Evolutionary conservation across 768 basidiomycete genomes (phyloP).

Genomic region (Hygrophoropsis aurantiaca): DNA sequence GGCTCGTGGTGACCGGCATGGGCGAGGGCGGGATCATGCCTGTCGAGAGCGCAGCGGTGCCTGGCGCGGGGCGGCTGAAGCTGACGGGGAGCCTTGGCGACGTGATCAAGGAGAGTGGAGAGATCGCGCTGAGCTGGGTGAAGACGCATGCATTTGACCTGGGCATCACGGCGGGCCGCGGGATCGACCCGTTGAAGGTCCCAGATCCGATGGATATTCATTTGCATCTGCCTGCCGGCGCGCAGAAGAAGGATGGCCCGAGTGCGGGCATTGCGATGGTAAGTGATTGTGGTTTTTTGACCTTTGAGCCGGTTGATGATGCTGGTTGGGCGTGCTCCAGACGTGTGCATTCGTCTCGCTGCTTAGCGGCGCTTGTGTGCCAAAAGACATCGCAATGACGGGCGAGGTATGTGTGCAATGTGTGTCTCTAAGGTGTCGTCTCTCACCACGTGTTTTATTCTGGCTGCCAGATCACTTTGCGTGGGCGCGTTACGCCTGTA

Average conservation of each 20-base stretch:
- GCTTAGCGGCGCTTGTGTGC: constrained; percentile 72
- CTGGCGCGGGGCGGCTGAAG: constrained; percentile 72
- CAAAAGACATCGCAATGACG: constrained; percentile 81
- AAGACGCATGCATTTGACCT: constrained; percentile 81
- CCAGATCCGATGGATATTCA: constrained; percentile 80
- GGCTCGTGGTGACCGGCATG: constrained; percentile 84
- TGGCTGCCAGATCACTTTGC: constrained; percentile 70
- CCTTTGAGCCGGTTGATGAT: neutral
- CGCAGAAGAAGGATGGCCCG: constrained; percentile 92
- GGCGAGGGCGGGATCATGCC: constrained; percentile 85
- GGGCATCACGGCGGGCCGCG: constrained; percentile 66
- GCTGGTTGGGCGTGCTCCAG: constrained; percentile 29
- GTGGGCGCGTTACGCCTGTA: constrained; percentile 79
- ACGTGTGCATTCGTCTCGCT: constrained; percentile 86
- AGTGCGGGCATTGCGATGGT: constrained; percentile 91
- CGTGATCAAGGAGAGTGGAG: constrained; percentile 90
- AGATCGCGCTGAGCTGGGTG: constrained; percentile 91
- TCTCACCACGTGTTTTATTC: too few relatives aligned
- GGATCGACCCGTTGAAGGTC: constrained; percentile 74
- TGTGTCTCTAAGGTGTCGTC: neutral
- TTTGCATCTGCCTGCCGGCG: constrained; percentile 84
- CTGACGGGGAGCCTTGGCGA: constrained; percentile 86
- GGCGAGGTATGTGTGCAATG: constrained; percentile 60
- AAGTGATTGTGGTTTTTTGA: constrained; percentile 14
- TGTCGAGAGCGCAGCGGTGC: constrained; percentile 79